phyloP scores from a whole-genome alignment of 352 stramenopile genomes.

The Phytopythium kandeliae region DNA sequence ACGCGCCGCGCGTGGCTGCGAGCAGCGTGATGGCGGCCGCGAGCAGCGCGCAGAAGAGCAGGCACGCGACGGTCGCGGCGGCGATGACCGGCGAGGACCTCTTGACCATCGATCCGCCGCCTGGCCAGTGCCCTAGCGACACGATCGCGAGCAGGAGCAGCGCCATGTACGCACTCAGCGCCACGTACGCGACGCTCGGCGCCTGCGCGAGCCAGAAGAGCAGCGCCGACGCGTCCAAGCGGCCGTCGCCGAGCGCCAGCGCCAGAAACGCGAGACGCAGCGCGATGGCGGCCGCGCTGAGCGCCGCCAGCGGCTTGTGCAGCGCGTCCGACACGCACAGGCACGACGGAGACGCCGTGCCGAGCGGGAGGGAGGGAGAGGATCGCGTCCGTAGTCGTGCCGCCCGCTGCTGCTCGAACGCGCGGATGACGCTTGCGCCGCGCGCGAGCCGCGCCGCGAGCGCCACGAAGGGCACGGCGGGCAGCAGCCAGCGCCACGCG shows the following conservation, averaged over 20 bases:
- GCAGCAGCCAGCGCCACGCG: slow-evolving; percentile 15
- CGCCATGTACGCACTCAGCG: slow-evolving; percentile 25
- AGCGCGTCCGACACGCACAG: slow-evolving; percentile 21
- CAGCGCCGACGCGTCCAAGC: neutral
- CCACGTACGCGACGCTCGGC: slow-evolving; percentile 17
- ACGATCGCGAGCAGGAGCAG: slow-evolving; percentile 22
- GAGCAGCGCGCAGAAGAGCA: slow-evolving; percentile 8
- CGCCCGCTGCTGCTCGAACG: slow-evolving; percentile 8
- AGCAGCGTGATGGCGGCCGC: slow-evolving; percentile 12
- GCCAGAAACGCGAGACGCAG: slow-evolving; percentile 20
- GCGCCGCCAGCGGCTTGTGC: slow-evolving; percentile 19
- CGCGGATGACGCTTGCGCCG: slow-evolving; percentile 9
- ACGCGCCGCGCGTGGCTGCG: slow-evolving; percentile 2
- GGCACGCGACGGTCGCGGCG: neutral
- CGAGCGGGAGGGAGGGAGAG: no score
- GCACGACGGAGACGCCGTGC: slow-evolving; percentile 1
- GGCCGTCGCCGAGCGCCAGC: slow-evolving; percentile 2
- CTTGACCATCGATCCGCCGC: neutral
- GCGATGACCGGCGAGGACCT: neutral
- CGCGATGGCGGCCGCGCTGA: slow-evolving; percentile 14
- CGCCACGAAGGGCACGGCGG: slow-evolving; percentile 9
- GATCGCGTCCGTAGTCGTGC: neutral
- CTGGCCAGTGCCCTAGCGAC: slow-evolving; percentile 17
- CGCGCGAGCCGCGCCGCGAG: slow-evolving; percentile 9
- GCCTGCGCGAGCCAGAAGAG: slow-evolving; percentile 32